Evolutionary conservation across 495 filamentous ascomycete species (phyloP).

Genomic region (Massariosphaeria phaeospora): DNA sequence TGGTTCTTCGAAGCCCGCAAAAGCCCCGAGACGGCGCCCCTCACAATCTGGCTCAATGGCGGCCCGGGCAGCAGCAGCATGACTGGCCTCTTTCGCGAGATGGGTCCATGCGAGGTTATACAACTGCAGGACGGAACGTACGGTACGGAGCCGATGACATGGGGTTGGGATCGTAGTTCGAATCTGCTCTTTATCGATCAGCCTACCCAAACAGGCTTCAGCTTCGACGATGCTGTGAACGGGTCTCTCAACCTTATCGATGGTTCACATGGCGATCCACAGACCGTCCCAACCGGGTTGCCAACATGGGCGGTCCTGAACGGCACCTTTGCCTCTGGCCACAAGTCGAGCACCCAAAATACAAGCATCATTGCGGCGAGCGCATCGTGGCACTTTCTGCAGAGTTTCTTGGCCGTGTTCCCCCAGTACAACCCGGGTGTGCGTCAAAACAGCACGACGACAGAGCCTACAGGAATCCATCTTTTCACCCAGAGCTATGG

Average conservation of each 20-base stretch:
- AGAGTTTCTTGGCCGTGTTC: constrained; percentile 60
- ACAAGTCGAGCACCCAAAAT: constrained; percentile 53
- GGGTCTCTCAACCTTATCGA: constrained; percentile 39
- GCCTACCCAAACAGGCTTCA: constrained; percentile 43
- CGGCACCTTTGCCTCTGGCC: constrained; percentile 60
- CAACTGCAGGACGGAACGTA: constrained; percentile 38
- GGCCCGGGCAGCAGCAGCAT: constrained; percentile 33
- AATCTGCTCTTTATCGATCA: constrained; percentile 45
- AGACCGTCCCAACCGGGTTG: constrained; percentile 27
- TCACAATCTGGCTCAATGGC: constrained; percentile 62
- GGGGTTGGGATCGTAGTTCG: constrained; percentile 42
- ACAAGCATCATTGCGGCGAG: constrained; percentile 60
- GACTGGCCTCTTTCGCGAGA: constrained; percentile 29
- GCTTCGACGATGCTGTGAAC: constrained; percentile 43
- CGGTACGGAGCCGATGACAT: constrained; percentile 38
- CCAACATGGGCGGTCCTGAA: constrained; percentile 50
- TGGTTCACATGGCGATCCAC: constrained; percentile 25
- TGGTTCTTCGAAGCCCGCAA: constrained; percentile 68
- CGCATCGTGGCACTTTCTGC: constrained; percentile 65
- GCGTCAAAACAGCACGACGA: constrained; percentile 41
- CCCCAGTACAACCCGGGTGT: constrained; percentile 59
- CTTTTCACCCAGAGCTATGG: constrained; percentile 49
- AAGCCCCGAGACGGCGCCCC: constrained; percentile 51
- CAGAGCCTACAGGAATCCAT: constrained; percentile 42
- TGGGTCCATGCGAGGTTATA: constrained; percentile 39